Evolutionary conservation across 257 asterid genomes (phyloP), one percentile per base, ranked within the genome.

Genomic region (Ajuga chamaepitys): DNA sequence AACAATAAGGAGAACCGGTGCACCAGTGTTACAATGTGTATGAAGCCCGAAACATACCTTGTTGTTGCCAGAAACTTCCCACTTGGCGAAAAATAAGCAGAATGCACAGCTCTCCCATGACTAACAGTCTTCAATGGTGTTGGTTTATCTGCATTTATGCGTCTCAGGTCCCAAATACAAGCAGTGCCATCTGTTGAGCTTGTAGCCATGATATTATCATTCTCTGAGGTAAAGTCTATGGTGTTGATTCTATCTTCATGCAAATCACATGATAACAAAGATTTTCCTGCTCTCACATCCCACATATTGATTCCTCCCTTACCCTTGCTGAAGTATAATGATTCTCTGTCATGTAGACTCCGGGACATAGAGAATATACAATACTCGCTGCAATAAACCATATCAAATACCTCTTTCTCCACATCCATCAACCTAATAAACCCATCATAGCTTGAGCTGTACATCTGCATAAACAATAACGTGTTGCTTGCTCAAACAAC

Each of bases 121-220:
- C 30, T 48, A 74, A 87, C 68, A 35, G 76, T 75, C 66, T 45
- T 81, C 79, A 92, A 63, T 40, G 88, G 61, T 47, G 69, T 66
- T 26, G 77, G 78, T 55, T 59, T 73, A 41, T 73, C 62, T 24
- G 76, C 78, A 62, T 72, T 64, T 58, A 83, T 73, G 48, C 54
- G 61, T 75, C 97, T 81, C 86, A 93, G 74, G 79, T 93, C 98
- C 98, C 99, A 89, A 66, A 93, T 81, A 77, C 95, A 83, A 72
- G 92, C 99, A 50, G 91, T 81, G 64, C 86, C 84, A 71, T 89
- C 96, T 16, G 88, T 77, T 47, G 95, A 87, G 68, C 99, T 81
- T 58, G 97, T 93, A 41, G 87, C 95, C 83, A 93, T 74, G 64
- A 78, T 54, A 26, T 84, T 81, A 72, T 68, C 80, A 71, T 81